A percentile compares a stretch with the other conserved stretches of the same genome.
Conservation (phyloP, 2,329 filamentous ascomycete species). For the Diplodia corticola region DNA sequence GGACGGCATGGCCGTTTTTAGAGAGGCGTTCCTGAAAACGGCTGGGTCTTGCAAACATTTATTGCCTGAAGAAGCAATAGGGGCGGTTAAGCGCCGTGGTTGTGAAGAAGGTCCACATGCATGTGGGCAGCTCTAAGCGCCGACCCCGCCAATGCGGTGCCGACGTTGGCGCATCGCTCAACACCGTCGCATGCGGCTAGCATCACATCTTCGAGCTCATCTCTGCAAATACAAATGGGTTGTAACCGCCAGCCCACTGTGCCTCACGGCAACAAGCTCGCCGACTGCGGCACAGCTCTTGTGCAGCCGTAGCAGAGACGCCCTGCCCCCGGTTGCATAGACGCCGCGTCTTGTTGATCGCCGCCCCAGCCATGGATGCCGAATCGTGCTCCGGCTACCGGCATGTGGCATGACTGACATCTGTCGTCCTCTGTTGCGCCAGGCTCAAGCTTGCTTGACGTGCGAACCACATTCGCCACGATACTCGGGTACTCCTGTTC, state of each 20-base stretch:
- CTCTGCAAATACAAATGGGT: neutral
- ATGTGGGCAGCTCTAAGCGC: conserved; percentile 10
- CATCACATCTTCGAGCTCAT: neutral
- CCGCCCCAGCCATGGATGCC: conserved; percentile 62
- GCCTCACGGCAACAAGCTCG: conserved; percentile 14
- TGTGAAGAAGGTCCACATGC: conserved; percentile 1
- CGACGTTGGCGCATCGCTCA: neutral
- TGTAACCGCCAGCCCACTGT: neutral
- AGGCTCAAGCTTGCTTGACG: conserved; percentile 74
- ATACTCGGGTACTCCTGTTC: conserved; percentile 86
- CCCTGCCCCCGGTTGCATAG: neutral
- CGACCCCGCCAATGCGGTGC: neutral
- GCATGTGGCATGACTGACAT: conserved; percentile 71
- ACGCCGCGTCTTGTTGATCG: conserved; percentile 39
- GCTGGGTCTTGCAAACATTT: neutral
- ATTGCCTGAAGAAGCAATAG: neutral
- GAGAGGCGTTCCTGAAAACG: neutral
- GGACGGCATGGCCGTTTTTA: neutral
- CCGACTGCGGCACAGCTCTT: conserved; percentile 14
- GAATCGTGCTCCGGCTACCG: conserved; percentile 63
- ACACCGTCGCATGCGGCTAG: neutral
- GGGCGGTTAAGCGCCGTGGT: conserved; percentile 17
- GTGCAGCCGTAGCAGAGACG: conserved; percentile 22
- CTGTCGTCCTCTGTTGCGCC: conserved; percentile 30
- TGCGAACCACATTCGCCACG: conserved; percentile 92